phyloP scores from a whole-genome alignment of 2,329 filamentous ascomycete species.

The Hymenotorrendiella dingleyae region DNA sequence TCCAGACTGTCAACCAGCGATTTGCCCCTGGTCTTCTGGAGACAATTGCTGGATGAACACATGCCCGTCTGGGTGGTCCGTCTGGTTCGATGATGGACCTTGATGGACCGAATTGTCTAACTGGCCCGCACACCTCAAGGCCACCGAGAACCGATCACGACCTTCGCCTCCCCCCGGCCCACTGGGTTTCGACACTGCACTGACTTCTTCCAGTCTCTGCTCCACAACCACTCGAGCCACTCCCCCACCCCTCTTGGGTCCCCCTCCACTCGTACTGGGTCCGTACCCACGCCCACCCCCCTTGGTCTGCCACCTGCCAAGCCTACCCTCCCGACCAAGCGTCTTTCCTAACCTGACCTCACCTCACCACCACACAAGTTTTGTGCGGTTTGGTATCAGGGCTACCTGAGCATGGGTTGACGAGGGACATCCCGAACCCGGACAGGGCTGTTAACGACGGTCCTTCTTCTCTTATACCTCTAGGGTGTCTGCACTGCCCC shows the following conservation, averaged over 20 bases:
- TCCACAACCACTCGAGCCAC: neutral
- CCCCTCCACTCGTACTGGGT: no score
- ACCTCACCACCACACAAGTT: constrained; percentile 22
- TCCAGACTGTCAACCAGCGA: constrained; percentile 7
- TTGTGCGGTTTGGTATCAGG: constrained; percentile 28
- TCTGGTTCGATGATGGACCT: no score
- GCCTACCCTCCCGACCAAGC: constrained; percentile 16
- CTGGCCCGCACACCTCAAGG: neutral
- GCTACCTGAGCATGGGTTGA: constrained; percentile 26
- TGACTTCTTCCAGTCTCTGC: constrained; percentile 1
- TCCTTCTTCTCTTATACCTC: constrained; percentile 46
- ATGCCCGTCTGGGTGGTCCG: constrained; percentile 7
- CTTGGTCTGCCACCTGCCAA: constrained; percentile 15
- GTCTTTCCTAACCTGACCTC: constrained; percentile 21
- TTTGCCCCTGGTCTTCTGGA: neutral
- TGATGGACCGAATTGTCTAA: no score
- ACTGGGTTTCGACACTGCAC: constrained; percentile 8
- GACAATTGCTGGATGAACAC: constrained; percentile 24
- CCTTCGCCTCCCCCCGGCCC: neutral
- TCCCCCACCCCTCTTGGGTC: neutral
- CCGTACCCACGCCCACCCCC: neutral
- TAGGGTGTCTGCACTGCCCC: constrained; percentile 44
- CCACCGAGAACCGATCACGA: neutral
- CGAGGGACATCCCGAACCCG: constrained; percentile 27
- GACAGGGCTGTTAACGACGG: constrained; percentile 27